These are phyloP conservation scores for Jackrogersella multiformis DNA, from an alignment of 495 filamentous ascomycete genomes.

Conservation along the genomic window DNA sequence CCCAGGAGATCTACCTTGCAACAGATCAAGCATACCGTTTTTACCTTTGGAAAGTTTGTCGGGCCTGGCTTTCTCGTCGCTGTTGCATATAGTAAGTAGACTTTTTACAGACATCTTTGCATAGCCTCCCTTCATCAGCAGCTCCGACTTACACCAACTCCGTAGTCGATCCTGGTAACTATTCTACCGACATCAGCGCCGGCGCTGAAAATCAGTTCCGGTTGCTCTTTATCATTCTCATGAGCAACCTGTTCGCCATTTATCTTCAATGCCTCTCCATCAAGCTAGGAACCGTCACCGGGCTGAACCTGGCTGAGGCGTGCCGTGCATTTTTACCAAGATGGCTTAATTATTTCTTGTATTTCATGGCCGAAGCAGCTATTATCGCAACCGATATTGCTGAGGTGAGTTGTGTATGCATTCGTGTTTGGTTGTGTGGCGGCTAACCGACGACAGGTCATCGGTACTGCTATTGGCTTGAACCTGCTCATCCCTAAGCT, in stretches of 20 bases:
- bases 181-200: conserved; percentile 83
- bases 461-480: conserved; percentile 90
- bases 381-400: conserved; percentile 93
- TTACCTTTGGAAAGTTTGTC: conserved; percentile 78
- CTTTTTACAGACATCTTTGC: no score
- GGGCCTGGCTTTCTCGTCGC: conserved; percentile 88
- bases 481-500: conserved; percentile 80
- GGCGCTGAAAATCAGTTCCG: conserved; percentile 71
- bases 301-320: conserved; percentile 81
- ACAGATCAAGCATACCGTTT: conserved; percentile 51
- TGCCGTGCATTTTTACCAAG: conserved; percentile 77
- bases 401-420: conserved; percentile 58
- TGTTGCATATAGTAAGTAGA: conserved; percentile 66
- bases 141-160: conserved; percentile 30
- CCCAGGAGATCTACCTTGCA: conserved; percentile 32
- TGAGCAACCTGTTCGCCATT: conserved; percentile 87
- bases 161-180: conserved; percentile 84
- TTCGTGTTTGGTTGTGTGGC: background rate
- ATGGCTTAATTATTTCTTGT: conserved; percentile 80
- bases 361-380: conserved; percentile 78
- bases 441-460: conserved; percentile 65
- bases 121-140: background rate
- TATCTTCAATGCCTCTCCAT: conserved; percentile 83
- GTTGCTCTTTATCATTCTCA: conserved; percentile 80
- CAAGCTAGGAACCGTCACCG: conserved; percentile 86